Evolutionary conservation across 441 rosid genomes (phyloP), one percentile per base, ranked within the genome.

Genomic region (Populus hybrid): DNA sequence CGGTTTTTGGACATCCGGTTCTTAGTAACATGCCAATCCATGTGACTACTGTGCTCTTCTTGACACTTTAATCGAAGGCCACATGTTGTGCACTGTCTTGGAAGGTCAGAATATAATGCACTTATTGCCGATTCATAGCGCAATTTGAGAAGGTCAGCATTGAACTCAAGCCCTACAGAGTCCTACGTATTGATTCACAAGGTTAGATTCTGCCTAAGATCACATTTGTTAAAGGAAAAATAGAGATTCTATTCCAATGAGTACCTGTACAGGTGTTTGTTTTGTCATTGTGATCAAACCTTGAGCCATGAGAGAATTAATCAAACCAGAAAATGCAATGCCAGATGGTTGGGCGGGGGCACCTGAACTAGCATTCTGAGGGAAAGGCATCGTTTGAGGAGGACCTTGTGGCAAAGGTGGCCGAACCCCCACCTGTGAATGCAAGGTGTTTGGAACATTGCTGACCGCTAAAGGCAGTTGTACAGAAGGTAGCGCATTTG

Each of bases 21-120:
- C 88, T 83, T 97, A 2, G 99, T 94, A 75, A 97, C 99, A 87
- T 97, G 99, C 99, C 99, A 97, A 87, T 97, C 99, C 99, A 97
- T 97, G 82, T 93, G 98, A 82, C 86, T 87, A 72, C 99, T 94
- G 80, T 97, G 99, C 78, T 93, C 97, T 82, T 94, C 99, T 86
- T 97, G 99, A 79, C 85, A 85, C 84, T 89, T 93, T 74, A 97
- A 97, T 42, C 99, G 93, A 74, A 90, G 88, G 81, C 99, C 99
- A 81, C 99, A 97, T 38, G 98, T 91, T 38, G 94, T 91, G 85
- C 98, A 97, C 86, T 97, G 99, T 82, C 99, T 91, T 18, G 99
- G 98, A 72, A 97, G 97, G 81, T 94, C 94, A 72, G 86, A 90
- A 84, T 94, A 94, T 23, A 97, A 76, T 69, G 93, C 89, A 81